Conservation (phyloP, 495 filamentous ascomycete genomes). For the Tuber microsphaerosporum region DNA sequence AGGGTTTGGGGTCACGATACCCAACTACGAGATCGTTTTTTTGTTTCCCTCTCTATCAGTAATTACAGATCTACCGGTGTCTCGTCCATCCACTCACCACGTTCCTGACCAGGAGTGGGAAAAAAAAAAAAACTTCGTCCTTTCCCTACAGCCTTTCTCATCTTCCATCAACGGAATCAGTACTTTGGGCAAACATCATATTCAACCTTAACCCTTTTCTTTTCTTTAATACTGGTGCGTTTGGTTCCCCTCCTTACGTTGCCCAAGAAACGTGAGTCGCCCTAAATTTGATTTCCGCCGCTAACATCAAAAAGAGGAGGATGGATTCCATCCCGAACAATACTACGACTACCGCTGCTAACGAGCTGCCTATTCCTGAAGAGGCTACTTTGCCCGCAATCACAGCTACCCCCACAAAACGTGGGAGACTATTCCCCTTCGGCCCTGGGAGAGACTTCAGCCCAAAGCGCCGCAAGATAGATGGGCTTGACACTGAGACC, state of each 20-base stretch:
- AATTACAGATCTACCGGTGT: neutral
- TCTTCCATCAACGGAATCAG: neutral
- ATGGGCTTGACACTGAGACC: conserved; percentile 31
- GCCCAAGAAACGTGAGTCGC: neutral
- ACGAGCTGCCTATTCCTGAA: neutral
- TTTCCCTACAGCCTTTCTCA: neutral
- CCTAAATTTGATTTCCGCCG: neutral
- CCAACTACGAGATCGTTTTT: neutral
- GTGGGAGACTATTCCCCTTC: conserved; percentile 32
- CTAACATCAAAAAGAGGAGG: neutral
- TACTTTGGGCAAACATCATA: neutral
- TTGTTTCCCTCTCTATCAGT: neutral
- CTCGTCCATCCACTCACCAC: neutral
- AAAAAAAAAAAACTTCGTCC: no score
- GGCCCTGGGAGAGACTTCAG: conserved; percentile 24
- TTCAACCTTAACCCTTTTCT: neutral
- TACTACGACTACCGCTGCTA: neutral
- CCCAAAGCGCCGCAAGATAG: conserved; percentile 39
- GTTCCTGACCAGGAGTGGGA: neutral
- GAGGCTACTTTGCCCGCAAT: neutral
- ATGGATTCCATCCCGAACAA: neutral
- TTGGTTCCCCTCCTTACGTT: neutral
- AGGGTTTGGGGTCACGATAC: neutral
- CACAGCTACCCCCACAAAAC: neutral
- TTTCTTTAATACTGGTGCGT: neutral